A percentile compares a stretch with the other conserved stretches of the same genome.
Evolutionary conservation across 2,329 filamentous ascomycete genomes (phyloP).

Genomic region (Macrophomina pseudophaseolina): DNA sequence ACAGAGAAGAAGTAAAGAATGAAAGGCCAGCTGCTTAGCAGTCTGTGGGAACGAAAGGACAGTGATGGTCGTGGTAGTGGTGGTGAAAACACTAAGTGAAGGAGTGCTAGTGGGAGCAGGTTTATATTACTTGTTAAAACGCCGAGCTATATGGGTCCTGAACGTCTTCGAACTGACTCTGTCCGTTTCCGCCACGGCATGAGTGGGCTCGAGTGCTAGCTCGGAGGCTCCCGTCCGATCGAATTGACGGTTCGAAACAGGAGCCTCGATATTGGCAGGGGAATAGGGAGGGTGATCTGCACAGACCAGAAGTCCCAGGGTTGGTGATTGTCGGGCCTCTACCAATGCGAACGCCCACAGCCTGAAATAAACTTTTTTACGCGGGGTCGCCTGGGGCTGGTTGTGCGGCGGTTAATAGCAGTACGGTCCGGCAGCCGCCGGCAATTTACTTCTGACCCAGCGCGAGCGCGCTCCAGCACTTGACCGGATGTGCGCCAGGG

Average conservation of each 20-base stretch:
- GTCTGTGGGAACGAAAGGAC: constrained; percentile 6
- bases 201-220: not conserved
- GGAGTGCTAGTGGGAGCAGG: not conserved
- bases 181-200: not conserved
- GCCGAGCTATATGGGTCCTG: not conserved
- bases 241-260: not conserved
- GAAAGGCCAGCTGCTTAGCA: constrained; percentile 3
- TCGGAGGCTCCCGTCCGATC: constrained; percentile 10
- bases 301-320: not conserved
- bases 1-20: constrained; percentile 1
- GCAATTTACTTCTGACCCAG: constrained; percentile 20
- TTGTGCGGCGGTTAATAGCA: constrained; percentile 22
- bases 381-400: not conserved
- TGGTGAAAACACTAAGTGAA: too few species aligned
- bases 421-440: constrained; percentile 16
- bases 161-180: constrained; percentile 3
- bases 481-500: not conserved
- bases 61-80: not conserved
- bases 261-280: constrained; percentile 2
- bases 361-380: constrained; percentile 10
- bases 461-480: constrained; percentile 2
- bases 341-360: not conserved
- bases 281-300: not conserved
- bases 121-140: not conserved
- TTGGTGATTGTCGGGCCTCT: not conserved